Percentiles rank a stretch among this genome's conserved stretches.
Evolutionary conservation across 192 early-diverging fungal species (phyloP).

Genomic region (Coemansia guatemalensis): DNA sequence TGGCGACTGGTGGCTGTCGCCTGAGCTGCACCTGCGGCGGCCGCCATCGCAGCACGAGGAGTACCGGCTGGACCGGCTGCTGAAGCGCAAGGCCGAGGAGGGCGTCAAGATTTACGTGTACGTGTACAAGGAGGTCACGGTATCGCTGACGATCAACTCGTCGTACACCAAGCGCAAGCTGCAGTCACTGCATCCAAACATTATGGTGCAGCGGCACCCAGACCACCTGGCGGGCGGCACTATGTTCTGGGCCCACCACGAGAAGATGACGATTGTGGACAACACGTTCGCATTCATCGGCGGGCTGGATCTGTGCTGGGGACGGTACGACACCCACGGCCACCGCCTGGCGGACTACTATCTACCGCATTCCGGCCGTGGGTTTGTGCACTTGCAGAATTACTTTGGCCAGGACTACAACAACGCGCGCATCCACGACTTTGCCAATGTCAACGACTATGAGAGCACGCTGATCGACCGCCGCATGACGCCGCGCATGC

Average conservation of each 20-base stretch:
- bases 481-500: slow-evolving; percentile 67
- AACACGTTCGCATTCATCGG: slow-evolving; percentile 81
- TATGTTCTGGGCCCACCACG: slow-evolving; percentile 84
- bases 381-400: slow-evolving; percentile 48
- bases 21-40: slow-evolving; percentile 81
- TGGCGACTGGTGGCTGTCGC: slow-evolving; percentile 88
- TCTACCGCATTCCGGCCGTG: slow-evolving; percentile 44
- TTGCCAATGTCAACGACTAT: slow-evolving; percentile 57
- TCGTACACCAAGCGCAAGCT: slow-evolving; percentile 72
- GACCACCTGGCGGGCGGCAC: slow-evolving; percentile 72
- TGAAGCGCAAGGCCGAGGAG: slow-evolving; percentile 78
- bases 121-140: slow-evolving; percentile 79
- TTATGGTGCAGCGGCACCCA: slow-evolving; percentile 82
- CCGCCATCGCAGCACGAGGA: slow-evolving; percentile 73
- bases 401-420: slow-evolving; percentile 81
- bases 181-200: slow-evolving; percentile 69
- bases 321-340: slow-evolving; percentile 79
- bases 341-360: slow-evolving; percentile 75
- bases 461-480: slow-evolving; percentile 55
- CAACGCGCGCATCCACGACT: slow-evolving; percentile 84
- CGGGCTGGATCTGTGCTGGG: slow-evolving; percentile 84
- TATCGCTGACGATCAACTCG: slow-evolving; percentile 71
- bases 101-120: slow-evolving; percentile 83
- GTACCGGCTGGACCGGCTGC: slow-evolving; percentile 74
- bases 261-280: slow-evolving; percentile 82